Percentiles rank a stretch among this genome's conserved stretches.
Conservation (phyloP, 345 rosid species). For the Hevea brasiliensis region DNA sequence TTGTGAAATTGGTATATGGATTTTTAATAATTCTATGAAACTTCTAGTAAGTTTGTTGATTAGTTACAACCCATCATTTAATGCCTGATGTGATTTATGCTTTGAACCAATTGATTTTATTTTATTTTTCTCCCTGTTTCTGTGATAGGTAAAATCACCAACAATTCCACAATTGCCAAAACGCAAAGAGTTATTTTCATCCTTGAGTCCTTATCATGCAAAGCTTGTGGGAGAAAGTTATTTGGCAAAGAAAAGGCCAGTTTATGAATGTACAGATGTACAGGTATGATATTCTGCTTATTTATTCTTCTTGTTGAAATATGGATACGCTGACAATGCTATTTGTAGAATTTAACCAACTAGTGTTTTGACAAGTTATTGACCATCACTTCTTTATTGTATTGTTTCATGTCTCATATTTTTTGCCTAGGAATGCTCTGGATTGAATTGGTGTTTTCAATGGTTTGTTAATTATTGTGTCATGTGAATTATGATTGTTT, state of each 20-base stretch:
- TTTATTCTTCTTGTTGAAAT: neutral
- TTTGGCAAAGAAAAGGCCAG: constrained; percentile 79
- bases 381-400: neutral
- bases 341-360: neutral
- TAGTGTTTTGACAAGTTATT: neutral
- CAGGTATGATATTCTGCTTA: constrained; percentile 52
- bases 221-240: constrained; percentile 93
- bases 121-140: constrained; percentile 1
- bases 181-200: constrained; percentile 64
- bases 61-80: neutral
- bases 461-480: neutral
- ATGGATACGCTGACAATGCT: too few relatives aligned
- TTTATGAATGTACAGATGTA: constrained; percentile 78
- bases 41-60: neutral
- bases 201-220: constrained; percentile 71
- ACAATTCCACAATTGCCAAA: constrained; percentile 79
- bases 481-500: constrained; percentile 1
- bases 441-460: neutral
- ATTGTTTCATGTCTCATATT: neutral
- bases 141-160: constrained; percentile 64
- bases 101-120: neutral
- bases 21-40: neutral
- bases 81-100: neutral
- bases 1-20: neutral
- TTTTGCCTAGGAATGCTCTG: neutral